Evolutionary conservation across 2,329 filamentous ascomycete genomes (phyloP).

Genomic region (Penicillium capsulatum): DNA sequence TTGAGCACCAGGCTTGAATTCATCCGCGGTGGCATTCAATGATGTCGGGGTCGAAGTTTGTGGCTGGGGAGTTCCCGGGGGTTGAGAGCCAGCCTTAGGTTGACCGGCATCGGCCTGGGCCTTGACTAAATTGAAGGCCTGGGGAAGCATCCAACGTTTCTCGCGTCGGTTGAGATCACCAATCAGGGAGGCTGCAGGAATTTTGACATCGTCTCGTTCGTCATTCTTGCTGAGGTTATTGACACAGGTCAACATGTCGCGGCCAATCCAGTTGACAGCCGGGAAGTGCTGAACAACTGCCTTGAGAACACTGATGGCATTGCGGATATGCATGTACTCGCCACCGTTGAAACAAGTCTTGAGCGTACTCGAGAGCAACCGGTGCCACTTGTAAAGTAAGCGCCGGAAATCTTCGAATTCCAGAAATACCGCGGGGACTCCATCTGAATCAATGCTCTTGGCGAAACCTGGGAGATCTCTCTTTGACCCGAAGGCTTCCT

Average conservation of each 20-base stretch:
- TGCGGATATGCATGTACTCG: conserved; percentile 97
- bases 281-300: conserved; percentile 78
- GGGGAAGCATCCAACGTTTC: conserved; percentile 48
- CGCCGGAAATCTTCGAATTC: conserved; percentile 84
- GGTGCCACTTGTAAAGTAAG: conserved; percentile 86
- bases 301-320: conserved; percentile 86
- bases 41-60: conserved; percentile 32
- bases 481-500: conserved; percentile 67
- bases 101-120: conserved; percentile 16
- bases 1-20: conserved; percentile 37
- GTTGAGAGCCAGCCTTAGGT: conserved; percentile 24
- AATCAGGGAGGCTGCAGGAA: conserved; percentile 48
- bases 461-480: conserved; percentile 73
- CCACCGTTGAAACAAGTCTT: conserved; percentile 74
- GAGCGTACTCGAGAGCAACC: conserved; percentile 71
- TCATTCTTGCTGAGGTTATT: conserved; percentile 43
- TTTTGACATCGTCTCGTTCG: conserved; percentile 48
- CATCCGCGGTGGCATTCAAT: conserved; percentile 40
- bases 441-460: conserved; percentile 64
- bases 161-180: conserved; percentile 47
- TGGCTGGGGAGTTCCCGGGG: conserved; percentile 24
- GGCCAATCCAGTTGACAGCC: conserved; percentile 80
- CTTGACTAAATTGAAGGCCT: conserved; percentile 42
- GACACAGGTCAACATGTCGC: conserved; percentile 41
- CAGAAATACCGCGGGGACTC: conserved; percentile 66